Base-by-base conservation (phyloP, 108 stramenopile species). In the Phaeodactylum tricornutum region DNA sequence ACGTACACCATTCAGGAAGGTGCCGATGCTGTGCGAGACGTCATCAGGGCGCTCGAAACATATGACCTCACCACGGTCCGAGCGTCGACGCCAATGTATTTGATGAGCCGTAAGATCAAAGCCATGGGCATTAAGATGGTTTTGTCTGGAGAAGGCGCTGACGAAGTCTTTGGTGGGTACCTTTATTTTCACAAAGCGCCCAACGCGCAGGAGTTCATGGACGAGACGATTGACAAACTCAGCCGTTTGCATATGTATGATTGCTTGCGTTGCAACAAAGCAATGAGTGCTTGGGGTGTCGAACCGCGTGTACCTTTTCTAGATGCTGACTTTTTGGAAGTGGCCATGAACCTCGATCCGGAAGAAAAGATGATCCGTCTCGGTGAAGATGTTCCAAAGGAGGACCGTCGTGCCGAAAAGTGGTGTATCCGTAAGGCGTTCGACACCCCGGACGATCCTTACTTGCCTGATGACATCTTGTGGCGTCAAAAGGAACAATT, bases 71-170 rank as follows among this genome's bases (percentile, higher is more conserved):
- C 96, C 48, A 96, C 96, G 15, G 90, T 98, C 55, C 90, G 97
- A 20, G 95, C 97, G 28, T 80, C 87, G 28, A 97, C 95, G 24
- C 97, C 97, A 23, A 98, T 97, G 96, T 96, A 94, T 62, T 74
- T 98, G 49, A 96, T 98, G 96, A 49, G 80, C 1, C 69, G 96
- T 23, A 98, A 98, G 75, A 98, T 98, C 74, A 97, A 96, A 74
- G 96, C 96, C 48, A 95, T 96, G 95, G 96, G 96, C n/a, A 95
- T 98, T 47, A 98, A 98, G 65, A 97, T 98, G 96, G 97, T 98
- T n/a, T 66, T 98, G 36, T 78, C 77, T 39, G 97, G 97, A 12
- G 97, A 98, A 67, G 97, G 97, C 33, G 95, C 95, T 23, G 97
- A 98, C 60, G 97, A 98, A 64, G 87, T 96, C 23, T 93, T 96